Percentiles rank a stretch among this genome's conserved stretches.
Evolutionary conservation across 805 yeast genomes (phyloP).

Genomic region (Metschnikowia santaceciliae): DNA sequence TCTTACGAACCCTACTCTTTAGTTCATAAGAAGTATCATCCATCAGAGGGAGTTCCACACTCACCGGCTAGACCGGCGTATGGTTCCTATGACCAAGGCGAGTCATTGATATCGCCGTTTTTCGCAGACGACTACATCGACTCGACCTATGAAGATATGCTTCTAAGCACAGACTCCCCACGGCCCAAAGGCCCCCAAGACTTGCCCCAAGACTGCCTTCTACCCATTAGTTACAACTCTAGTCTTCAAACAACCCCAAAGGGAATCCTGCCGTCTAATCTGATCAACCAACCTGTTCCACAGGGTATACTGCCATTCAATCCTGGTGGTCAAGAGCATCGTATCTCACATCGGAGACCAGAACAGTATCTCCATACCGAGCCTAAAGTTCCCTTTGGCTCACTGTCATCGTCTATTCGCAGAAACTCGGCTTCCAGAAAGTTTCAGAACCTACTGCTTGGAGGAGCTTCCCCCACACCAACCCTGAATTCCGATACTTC

Average conservation of each 20-base stretch:
- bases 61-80: not conserved
- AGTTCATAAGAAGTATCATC: not conserved
- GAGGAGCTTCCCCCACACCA: conserved; percentile 10
- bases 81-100: not conserved
- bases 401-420: not conserved
- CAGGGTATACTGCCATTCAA: not conserved
- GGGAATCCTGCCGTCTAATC: not conserved
- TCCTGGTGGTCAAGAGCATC: not conserved
- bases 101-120: not conserved
- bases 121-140: not conserved
- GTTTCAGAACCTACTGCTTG: conserved; percentile 18
- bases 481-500: conserved; percentile 2
- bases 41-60: not conserved
- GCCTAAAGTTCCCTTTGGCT: not conserved
- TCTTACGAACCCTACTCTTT: not conserved
- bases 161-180: conserved; percentile 24
- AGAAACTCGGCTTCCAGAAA: conserved; percentile 5
- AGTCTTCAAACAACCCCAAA: not conserved
- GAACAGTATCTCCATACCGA: not conserved
- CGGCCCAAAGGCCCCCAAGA: conserved; percentile 41
- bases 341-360: not conserved
- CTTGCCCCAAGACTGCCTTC: conserved; percentile 29
- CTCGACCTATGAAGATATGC: not conserved
- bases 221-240: not conserved
- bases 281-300: not conserved